Conservation (phyloP, 2,329 filamentous ascomycete genomes). For the Immersiporthe knoxdaviesiana region DNA sequence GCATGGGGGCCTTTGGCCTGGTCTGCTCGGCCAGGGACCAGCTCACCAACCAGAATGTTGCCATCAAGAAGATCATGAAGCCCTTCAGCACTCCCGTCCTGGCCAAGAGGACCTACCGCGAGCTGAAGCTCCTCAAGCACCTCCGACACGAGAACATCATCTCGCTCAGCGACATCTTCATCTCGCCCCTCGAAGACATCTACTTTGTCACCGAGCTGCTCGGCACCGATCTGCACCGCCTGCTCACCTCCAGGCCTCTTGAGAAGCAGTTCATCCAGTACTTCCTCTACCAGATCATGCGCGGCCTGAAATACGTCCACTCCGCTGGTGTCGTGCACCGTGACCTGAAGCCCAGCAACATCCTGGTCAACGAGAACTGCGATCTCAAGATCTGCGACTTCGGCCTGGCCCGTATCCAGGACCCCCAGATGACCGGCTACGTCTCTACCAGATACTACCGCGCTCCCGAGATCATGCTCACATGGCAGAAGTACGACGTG, state of each 20-base stretch:
- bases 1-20: slow-evolving; percentile 98
- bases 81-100: slow-evolving; percentile 99
- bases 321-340: slow-evolving; percentile 97
- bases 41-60: slow-evolving; percentile 94
- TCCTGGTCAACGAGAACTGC: slow-evolving; percentile 99
- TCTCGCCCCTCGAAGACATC: slow-evolving; percentile 97
- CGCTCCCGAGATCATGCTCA: slow-evolving; percentile 99
- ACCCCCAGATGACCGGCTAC: slow-evolving; percentile 99
- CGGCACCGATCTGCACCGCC: slow-evolving; percentile 92
- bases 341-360: slow-evolving; percentile 98
- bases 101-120: slow-evolving; percentile 95
- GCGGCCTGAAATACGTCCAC: slow-evolving; percentile 98
- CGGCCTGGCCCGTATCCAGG: slow-evolving; percentile 93
- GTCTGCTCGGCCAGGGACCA: slow-evolving; percentile 98
- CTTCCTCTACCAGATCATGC: slow-evolving; percentile 98
- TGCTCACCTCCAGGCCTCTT: slow-evolving; percentile 91
- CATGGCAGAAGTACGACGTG: slow-evolving; percentile 99
- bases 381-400: slow-evolving; percentile 99
- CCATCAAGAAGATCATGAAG: slow-evolving; percentile 99
- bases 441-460: slow-evolving; percentile 99
- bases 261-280: slow-evolving; percentile 99
- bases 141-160: slow-evolving; percentile 94
- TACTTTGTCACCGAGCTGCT: slow-evolving; percentile 98
- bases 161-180: slow-evolving; percentile 98
- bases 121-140: slow-evolving; percentile 96